Conservation (phyloP, 495 filamentous ascomycete species). For the Tuber brumale region DNA sequence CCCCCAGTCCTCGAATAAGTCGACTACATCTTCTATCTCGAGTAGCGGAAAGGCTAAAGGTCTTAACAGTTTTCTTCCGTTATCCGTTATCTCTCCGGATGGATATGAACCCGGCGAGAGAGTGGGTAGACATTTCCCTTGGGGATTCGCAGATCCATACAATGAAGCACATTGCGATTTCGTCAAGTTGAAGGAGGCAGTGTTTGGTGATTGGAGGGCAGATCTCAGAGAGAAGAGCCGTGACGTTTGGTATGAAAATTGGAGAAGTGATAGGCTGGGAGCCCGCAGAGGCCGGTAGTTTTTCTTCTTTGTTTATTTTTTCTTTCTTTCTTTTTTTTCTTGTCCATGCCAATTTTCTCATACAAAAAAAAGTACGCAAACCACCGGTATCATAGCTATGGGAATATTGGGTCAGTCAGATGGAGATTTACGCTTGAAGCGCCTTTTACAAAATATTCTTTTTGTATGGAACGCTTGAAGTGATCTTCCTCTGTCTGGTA, state of each 20-base stretch:
- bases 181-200: conserved; percentile 76
- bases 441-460: conserved; percentile 3
- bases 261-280: conserved; percentile 68
- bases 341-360: conserved; percentile 12
- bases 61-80: conserved; percentile 58
- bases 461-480: conserved; percentile 1
- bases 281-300: conserved; percentile 21
- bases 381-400: not conserved
- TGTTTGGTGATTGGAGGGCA: conserved; percentile 86
- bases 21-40: conserved; percentile 43
- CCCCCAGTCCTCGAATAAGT: conserved; percentile 49
- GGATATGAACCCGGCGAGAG: conserved; percentile 67
- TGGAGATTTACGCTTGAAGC: conserved; percentile 1
- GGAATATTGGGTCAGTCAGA: not conserved
- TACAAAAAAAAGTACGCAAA: not conserved
- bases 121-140: conserved; percentile 81
- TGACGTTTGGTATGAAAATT: conserved; percentile 93
- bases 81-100: conserved; percentile 92
- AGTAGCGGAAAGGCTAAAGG: conserved; percentile 36
- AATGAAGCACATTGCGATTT: conserved; percentile 91
- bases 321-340: conserved; percentile 24
- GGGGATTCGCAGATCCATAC: conserved; percentile 93
- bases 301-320: conserved; percentile 11
- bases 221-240: conserved; percentile 88
- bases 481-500: conserved; percentile 3